These are phyloP conservation scores for Saccharomycopsis sp. DNA, from an alignment of 805 yeast species.

Conservation along the genomic window DNA sequence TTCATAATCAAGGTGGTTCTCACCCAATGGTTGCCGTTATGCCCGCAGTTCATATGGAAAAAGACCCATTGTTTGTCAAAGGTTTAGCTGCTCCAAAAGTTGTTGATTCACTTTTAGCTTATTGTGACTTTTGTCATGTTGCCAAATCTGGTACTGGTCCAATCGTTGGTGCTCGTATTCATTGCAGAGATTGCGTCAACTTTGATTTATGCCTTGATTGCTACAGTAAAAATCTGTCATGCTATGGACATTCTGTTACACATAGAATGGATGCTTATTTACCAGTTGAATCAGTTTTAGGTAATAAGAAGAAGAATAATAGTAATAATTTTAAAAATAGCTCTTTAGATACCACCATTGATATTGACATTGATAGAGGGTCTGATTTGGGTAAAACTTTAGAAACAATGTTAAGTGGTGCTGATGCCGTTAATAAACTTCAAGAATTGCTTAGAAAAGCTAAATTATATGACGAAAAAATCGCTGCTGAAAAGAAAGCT, in stretches of 20 bases:
- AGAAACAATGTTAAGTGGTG: not conserved
- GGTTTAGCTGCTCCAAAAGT: not conserved
- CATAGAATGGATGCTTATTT: conserved; percentile 7
- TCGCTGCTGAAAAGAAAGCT: not conserved
- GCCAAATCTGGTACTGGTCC: no score
- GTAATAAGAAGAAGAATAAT: no score
- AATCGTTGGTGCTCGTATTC: conserved; percentile 2
- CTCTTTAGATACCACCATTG: no score
- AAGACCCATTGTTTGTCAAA: not conserved
- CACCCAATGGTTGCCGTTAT: not conserved
- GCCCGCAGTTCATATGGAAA: not conserved
- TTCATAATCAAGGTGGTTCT: not conserved
- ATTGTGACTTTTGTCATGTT: no score
- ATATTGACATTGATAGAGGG: not conserved
- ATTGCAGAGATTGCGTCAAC: conserved; percentile 7
- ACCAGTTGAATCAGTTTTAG: not conserved
- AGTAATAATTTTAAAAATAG: no score
- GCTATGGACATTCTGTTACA: no score
- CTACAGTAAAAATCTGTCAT: not conserved
- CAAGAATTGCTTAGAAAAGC: not conserved
- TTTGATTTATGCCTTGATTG: conserved; percentile 12
- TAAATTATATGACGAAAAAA: not conserved
- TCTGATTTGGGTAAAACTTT: conserved; percentile 3
- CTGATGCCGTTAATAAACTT: not conserved
- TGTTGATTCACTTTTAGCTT: no score